These are phyloP conservation scores for Wickerhamomyces sp. DNA, from an alignment of 1,139 yeast genomes.

Conservation along the genomic window DNA sequence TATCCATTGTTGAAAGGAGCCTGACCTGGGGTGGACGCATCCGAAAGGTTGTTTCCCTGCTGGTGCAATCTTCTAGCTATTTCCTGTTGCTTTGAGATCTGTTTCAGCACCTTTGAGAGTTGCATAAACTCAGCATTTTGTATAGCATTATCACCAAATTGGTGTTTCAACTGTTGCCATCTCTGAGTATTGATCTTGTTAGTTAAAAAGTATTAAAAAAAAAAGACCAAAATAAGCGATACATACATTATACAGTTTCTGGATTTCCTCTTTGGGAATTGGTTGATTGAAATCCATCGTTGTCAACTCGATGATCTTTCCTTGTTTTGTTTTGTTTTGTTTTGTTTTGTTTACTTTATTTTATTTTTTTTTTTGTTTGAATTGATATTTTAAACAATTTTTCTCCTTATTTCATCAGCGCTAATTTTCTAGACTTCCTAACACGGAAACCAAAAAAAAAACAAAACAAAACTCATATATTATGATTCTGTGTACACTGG, in stretches of 20 bases:
- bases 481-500: constrained; percentile 33
- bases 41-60: constrained; percentile 10
- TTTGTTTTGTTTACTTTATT: constrained; percentile 1
- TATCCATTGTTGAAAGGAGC: constrained; percentile 3
- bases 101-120: constrained; percentile 50
- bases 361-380: neutral
- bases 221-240: too few relatives aligned
- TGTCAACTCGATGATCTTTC: too few relatives aligned
- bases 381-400: neutral
- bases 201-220: too few relatives aligned
- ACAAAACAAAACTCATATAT: neutral
- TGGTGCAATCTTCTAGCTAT: constrained; percentile 26
- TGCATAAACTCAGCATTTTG: constrained; percentile 60
- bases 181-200: too few relatives aligned
- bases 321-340: constrained; percentile 1
- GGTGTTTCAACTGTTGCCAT: constrained; percentile 59
- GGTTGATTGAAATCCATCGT: constrained; percentile 22
- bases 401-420: neutral
- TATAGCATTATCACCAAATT: constrained; percentile 61
- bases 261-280: constrained; percentile 23
- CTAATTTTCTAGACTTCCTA: constrained; percentile 6
- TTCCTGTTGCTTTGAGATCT: constrained; percentile 47
- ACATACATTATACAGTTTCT: constrained; percentile 22
- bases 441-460: constrained; percentile 1
- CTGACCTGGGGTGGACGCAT: constrained; percentile 3